Percentiles rank a stretch among this genome's conserved stretches.
Evolutionary conservation across 768 basidiomycete species (phyloP).

Genomic region (Lentinus brumalis): DNA sequence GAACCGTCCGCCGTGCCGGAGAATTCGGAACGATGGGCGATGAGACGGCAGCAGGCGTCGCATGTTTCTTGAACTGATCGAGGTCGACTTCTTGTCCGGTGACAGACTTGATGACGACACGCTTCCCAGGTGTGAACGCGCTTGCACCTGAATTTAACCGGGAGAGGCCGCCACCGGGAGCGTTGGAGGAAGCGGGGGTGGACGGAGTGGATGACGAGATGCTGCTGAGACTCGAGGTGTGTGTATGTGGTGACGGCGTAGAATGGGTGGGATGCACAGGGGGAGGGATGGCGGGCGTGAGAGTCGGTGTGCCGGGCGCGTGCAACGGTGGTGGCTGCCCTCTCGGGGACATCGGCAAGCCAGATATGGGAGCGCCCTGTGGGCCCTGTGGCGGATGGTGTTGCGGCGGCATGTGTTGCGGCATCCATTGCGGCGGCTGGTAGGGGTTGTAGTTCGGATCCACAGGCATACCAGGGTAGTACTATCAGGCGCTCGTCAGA

Average conservation of each 20-base stretch:
- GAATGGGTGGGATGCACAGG: slow-evolving; percentile 48
- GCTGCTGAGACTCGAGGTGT: slow-evolving; percentile 46
- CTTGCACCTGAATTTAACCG: slow-evolving; percentile 64
- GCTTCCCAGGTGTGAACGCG: slow-evolving; percentile 57
- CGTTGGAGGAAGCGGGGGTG: slow-evolving; percentile 58
- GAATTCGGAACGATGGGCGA: slow-evolving; percentile 41
- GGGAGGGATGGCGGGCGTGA: slow-evolving; percentile 56
- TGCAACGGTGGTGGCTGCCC: slow-evolving; percentile 55
- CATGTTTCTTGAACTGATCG: slow-evolving; percentile 53
- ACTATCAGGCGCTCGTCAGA: slow-evolving; percentile 29
- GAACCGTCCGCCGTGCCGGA: slow-evolving; percentile 34
- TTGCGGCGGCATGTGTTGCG: slow-evolving; percentile 33
- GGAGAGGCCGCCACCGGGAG: slow-evolving; percentile 37
- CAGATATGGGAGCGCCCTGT: slow-evolving; percentile 38
- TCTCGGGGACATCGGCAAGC: slow-evolving; percentile 69
- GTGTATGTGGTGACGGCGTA: slow-evolving; percentile 46
- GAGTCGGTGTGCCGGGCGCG: slow-evolving; percentile 68
- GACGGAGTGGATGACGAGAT: slow-evolving; percentile 64
- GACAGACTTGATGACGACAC: slow-evolving; percentile 56
- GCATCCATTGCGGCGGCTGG: slow-evolving; percentile 35
- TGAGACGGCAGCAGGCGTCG: slow-evolving; percentile 39
- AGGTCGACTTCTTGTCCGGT: slow-evolving; percentile 69
- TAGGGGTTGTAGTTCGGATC: slow-evolving; percentile 45
- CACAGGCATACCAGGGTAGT: slow-evolving; percentile 45
- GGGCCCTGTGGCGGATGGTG: slow-evolving; percentile 38